Base-by-base conservation (phyloP, 306 rosid genomes). In the Hippophae gyantsensis region DNA sequence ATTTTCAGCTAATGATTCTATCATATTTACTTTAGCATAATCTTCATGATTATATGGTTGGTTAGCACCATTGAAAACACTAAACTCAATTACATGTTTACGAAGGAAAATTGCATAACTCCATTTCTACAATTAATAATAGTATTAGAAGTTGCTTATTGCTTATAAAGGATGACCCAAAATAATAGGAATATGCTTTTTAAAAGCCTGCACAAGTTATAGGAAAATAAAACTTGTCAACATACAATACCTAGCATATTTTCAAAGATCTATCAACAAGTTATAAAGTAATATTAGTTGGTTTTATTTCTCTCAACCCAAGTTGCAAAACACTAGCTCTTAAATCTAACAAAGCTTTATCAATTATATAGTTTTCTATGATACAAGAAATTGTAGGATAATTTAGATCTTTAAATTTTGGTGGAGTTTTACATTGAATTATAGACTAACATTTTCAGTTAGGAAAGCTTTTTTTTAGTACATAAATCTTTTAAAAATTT, bases 251-350 rank as follows among this genome's bases (percentile, higher is more conserved):
- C 12, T 0, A 0, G 7, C 3, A 25, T 7, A n/a, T n/a, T 9
- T 56, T 65, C 2, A 56, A 0, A 6, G 3, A 18, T 14, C 14
- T 48, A 0, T 40, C 6, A 1, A 10, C 56, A 1, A 65, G 27
- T 0, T 64, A 60, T 6, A 64, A 6, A 5, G 3, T 43, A 7
- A 64, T 1, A 6, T 38, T 7, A 0, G 47, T 54, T 9, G 11
- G 38, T 10, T 54, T 44, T 1, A 44, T 5, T 12, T 53, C 46
- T 1, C 32, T 10, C 1, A 38, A 10, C 10, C 44, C 18, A 0
- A 56, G 48, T 2, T 65, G 42, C 48, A 26, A 3, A 43, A 50
- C 49, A 10, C 47, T 13, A n/a, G 65, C 12, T 18, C 71, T 58
- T 3, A 67, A 26, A 42, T 67, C 71, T 1, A 67, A 3, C 2